Conservation (phyloP, 352 stramenopile genomes). For the Phytophthora idaei region DNA sequence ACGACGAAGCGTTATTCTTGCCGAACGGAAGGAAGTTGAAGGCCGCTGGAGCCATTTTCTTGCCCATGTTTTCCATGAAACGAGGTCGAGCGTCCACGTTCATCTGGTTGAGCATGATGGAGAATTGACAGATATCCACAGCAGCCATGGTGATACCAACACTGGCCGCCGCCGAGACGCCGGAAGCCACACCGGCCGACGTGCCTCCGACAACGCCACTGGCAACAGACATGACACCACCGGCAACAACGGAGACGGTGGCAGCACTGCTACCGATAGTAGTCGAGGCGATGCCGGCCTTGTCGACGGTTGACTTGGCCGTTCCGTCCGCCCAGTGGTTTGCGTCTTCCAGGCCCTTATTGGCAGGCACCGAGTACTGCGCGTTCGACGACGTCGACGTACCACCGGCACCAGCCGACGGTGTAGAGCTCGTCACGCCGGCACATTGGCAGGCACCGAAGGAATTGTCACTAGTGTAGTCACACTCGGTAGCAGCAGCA, state of each 20-base stretch:
- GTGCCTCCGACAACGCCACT: conserved; percentile 61
- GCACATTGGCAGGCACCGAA: conserved; percentile 69
- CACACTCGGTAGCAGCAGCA: conserved; percentile 53
- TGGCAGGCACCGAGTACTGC: conserved; percentile 42
- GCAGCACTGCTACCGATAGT: conserved; percentile 64
- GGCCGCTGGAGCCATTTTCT: conserved; percentile 63
- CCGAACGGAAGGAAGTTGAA: conserved; percentile 77
- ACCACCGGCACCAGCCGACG: conserved; percentile 22
- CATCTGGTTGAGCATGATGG: conserved; percentile 87
- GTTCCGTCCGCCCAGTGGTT: conserved; percentile 72
- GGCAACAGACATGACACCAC: conserved; percentile 68
- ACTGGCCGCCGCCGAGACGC: conserved; percentile 63
- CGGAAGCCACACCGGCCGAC: conserved; percentile 58
- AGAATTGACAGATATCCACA: conserved; percentile 82
- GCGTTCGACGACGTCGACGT: conserved; percentile 18
- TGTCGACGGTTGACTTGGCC: conserved; percentile 66
- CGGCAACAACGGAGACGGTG: conserved; percentile 61
- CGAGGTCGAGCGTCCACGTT: conserved; percentile 77
- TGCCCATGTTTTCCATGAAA: conserved; percentile 81
- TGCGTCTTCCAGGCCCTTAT: conserved; percentile 69
- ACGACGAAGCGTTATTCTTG: conserved; percentile 32
- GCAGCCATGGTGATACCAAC: conserved; percentile 73
- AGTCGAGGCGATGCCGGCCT: conserved; percentile 61
- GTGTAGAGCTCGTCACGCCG: conserved; percentile 36
- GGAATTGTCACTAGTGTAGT: conserved; percentile 60